A percentile compares a stretch with the other conserved stretches of the same genome.
Evolutionary conservation across 2,329 filamentous ascomycete genomes (phyloP).

Genomic region (Colletotrichum lentis): DNA sequence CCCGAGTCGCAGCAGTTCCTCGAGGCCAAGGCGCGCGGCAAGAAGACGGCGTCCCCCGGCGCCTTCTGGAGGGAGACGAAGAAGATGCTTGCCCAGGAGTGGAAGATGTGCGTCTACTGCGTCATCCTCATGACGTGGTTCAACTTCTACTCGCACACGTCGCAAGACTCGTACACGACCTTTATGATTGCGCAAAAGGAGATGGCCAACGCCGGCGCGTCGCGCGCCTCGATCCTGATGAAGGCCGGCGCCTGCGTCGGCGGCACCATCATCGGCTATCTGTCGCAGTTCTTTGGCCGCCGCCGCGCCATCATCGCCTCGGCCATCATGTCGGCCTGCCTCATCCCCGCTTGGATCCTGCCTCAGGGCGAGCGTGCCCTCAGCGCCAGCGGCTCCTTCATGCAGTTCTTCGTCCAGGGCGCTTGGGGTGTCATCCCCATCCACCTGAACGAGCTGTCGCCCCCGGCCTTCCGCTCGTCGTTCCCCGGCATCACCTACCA

Average conservation of each 20-base stretch:
- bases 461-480: slow-evolving; percentile 73
- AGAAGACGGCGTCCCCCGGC: slow-evolving; percentile 51
- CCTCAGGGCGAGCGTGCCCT: slow-evolving; percentile 66
- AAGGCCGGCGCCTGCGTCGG: slow-evolving; percentile 80
- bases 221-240: slow-evolving; percentile 81
- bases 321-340: slow-evolving; percentile 64
- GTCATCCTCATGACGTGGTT: slow-evolving; percentile 81
- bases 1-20: slow-evolving; percentile 80
- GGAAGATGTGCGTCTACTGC: slow-evolving; percentile 81
- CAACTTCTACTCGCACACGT: slow-evolving; percentile 80
- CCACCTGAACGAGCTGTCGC: slow-evolving; percentile 77
- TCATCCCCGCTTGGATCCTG: slow-evolving; percentile 77
- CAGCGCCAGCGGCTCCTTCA: slow-evolving; percentile 72
- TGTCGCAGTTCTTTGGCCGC: slow-evolving; percentile 78
- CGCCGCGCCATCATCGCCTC: slow-evolving; percentile 71
- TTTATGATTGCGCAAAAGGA: slow-evolving; percentile 80
- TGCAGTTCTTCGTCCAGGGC: slow-evolving; percentile 73
- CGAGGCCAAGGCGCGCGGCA: slow-evolving; percentile 69
- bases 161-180: slow-evolving; percentile 82
- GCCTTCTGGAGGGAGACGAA: slow-evolving; percentile 76
- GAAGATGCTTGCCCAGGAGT: slow-evolving; percentile 73
- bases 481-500: slow-evolving; percentile 79
- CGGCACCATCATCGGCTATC: slow-evolving; percentile 76
- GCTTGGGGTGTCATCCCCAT: slow-evolving; percentile 75
- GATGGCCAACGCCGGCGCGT: slow-evolving; percentile 69